phyloP scores from a whole-genome alignment of 2,329 filamentous ascomycete genomes.

The Colletotrichum shisoi region DNA sequence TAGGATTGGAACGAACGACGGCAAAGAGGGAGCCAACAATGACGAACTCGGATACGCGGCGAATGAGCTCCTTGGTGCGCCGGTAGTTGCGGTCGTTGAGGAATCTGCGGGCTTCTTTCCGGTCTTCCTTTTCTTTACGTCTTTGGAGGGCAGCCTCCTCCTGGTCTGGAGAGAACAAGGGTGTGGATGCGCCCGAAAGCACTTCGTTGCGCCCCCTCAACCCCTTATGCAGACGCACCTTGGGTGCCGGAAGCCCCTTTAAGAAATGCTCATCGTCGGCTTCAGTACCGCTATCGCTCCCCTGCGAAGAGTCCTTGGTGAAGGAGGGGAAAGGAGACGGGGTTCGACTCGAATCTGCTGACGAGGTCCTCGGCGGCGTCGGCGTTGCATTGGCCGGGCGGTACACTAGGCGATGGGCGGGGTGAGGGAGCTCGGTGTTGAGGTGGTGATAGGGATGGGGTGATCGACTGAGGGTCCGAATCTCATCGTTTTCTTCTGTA shows the following conservation, averaged over 20 bases:
- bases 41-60: conserved; percentile 61
- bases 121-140: conserved; percentile 25
- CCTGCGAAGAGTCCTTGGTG: conserved; percentile 64
- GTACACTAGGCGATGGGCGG: conserved; percentile 51
- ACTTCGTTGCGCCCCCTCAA: conserved; percentile 68
- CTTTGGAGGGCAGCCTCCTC: conserved; percentile 48
- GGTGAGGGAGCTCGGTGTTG: conserved; percentile 62
- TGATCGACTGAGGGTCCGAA: conserved; percentile 66
- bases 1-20: conserved; percentile 57
- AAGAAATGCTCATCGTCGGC: conserved; percentile 93
- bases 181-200: conserved; percentile 64
- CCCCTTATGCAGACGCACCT: conserved; percentile 77
- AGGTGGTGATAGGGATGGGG: conserved; percentile 74
- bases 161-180: conserved; percentile 59
- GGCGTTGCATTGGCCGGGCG: conserved; percentile 36
- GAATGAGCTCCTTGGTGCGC: conserved; percentile 60
- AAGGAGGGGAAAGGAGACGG: conserved; percentile 46
- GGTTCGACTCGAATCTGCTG: conserved; percentile 41
- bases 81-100: conserved; percentile 47
- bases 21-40: conserved; percentile 60
- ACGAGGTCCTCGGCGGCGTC: conserved; percentile 34
- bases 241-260: conserved; percentile 83
- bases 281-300: conserved; percentile 91
- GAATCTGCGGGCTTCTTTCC: conserved; percentile 18
- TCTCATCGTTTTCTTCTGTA: conserved; percentile 49